Conservation (phyloP, 2,329 filamentous ascomycete genomes). For the Diplodia scrobiculata region DNA sequence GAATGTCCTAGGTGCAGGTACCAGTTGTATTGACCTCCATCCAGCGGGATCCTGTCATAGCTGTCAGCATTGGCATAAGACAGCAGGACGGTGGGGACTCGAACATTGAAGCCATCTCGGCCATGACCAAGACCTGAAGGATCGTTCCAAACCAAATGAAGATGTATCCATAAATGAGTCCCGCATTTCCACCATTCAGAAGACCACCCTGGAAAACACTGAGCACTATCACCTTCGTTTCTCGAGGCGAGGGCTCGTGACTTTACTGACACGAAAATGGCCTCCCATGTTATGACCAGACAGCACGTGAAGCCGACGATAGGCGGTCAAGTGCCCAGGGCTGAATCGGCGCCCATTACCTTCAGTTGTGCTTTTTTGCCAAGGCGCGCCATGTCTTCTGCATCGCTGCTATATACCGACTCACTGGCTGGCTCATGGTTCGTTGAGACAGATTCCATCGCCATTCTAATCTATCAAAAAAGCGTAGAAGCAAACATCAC, state of each 20-base stretch:
- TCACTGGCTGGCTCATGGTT: background rate
- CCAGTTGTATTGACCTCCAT: conserved; percentile 44
- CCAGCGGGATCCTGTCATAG: conserved; percentile 7
- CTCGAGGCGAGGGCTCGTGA: background rate
- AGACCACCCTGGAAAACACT: conserved; percentile 32
- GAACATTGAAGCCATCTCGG: conserved; percentile 43
- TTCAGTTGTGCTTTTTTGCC: conserved; percentile 43
- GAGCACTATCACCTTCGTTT: background rate
- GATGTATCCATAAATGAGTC: conserved; percentile 44
- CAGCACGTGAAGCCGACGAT: conserved; percentile 45
- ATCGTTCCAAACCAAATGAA: conserved; percentile 45
- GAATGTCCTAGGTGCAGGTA: background rate
- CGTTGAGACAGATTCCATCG: background rate
- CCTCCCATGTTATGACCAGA: conserved; percentile 46
- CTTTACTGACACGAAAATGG: conserved; percentile 40
- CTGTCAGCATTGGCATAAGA: background rate
- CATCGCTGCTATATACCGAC: conserved; percentile 10
- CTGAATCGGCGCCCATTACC: conserved; percentile 32
- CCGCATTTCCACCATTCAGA: conserved; percentile 42
- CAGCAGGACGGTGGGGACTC: conserved; percentile 35
- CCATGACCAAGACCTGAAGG: conserved; percentile 40
- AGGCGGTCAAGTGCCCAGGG: conserved; percentile 22
- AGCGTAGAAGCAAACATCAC: background rate
- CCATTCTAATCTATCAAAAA: background rate
- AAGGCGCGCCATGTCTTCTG: conserved; percentile 22